Evolutionary conservation across 2,329 filamentous ascomycete species (phyloP), one percentile per base, ranked within the genome.

Genomic region (Claviceps citrina): DNA sequence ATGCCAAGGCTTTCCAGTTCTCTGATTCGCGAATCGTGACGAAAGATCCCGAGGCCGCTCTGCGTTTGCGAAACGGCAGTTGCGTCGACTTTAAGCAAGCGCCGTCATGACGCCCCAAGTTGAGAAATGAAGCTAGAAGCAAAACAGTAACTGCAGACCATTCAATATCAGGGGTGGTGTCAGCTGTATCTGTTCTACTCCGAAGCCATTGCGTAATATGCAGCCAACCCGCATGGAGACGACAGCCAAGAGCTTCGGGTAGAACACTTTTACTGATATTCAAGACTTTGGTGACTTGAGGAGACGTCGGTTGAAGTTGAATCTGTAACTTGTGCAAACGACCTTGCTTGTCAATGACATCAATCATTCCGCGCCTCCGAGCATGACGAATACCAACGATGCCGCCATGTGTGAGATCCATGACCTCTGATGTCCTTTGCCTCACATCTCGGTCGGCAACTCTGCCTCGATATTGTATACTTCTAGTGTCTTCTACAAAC

Each of bases 171-270:
- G 59, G 57, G 12, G 66, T 54, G 7, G 62, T 53, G 4, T 67
- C 59, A 4, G 67, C 62, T 41, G 62, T 53, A 3, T 67, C 59
- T 4, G 67, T 62, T 41, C 68, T 67, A 9, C 59, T 52, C 24
- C 63, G 61, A 31, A 84, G 63, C 82, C 82, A 89, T 45, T 76
- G 73, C 59, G 81, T 71, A 16, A 74, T 68, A 52, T 84, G 78
- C 71, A 81, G 82, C 80, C 82, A 87, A 2, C 71, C 75, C 8
- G 77, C 68, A 42, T 83, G 61, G 8, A 85, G 60, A 20, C 65
- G 81, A 61, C 65, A 78, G 44, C 61, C 73, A 31, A 71, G 65
- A 1, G 67, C 64, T 16, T 73, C 63, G 6, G 74, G 73, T 22
- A 86, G 55, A 26, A 81, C 68, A 46, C 78, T 76, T 42, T 71